phyloP scores from a whole-genome alignment of 192 early-diverging fungal genomes.

The Martensiomyces pterosporus region DNA sequence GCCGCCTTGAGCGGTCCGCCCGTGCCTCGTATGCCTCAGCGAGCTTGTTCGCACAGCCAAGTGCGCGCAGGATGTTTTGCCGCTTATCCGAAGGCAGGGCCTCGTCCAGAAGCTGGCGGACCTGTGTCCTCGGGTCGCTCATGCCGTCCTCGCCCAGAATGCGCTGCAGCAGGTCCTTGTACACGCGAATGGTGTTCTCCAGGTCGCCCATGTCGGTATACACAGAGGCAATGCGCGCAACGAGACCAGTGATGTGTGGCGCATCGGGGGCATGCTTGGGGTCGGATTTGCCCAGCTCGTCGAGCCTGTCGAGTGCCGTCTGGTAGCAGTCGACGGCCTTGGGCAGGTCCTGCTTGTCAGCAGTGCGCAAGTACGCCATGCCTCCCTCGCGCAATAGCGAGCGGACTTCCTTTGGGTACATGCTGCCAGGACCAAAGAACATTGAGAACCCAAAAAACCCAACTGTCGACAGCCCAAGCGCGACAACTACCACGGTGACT shows the following conservation, averaged over 20 bases:
- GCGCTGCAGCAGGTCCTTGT: conserved; percentile 37
- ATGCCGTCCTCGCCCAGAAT: conserved; percentile 37
- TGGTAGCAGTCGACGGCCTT: conserved; percentile 36
- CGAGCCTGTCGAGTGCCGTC: conserved; percentile 25
- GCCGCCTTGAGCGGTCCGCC: conserved; percentile 33
- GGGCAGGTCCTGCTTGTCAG: conserved; percentile 44
- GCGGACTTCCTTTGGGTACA: conserved; percentile 33
- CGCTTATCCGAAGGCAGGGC: conserved; percentile 10
- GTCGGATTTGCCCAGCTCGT: conserved; percentile 25
- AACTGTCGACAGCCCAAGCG: conserved; percentile 4
- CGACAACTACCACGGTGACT: not conserved
- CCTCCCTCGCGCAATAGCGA: conserved; percentile 40
- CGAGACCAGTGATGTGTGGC: conserved; percentile 38
- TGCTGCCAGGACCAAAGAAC: conserved; percentile 25
- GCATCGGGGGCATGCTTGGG: conserved; percentile 22
- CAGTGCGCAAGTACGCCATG: conserved; percentile 28
- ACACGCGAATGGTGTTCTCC: conserved; percentile 28
- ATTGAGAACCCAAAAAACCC: conserved; percentile 27
- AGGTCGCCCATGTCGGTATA: conserved; percentile 44
- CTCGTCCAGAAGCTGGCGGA: conserved; percentile 22
- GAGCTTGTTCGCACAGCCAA: conserved; percentile 48
- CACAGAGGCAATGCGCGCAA: conserved; percentile 35
- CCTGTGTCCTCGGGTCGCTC: conserved; percentile 30
- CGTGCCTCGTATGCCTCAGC: conserved; percentile 41
- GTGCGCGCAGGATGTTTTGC: conserved; percentile 32